phyloP scores from a whole-genome alignment of 768 basidiomycete genomes.

The Daedaleopsis nitida region DNA sequence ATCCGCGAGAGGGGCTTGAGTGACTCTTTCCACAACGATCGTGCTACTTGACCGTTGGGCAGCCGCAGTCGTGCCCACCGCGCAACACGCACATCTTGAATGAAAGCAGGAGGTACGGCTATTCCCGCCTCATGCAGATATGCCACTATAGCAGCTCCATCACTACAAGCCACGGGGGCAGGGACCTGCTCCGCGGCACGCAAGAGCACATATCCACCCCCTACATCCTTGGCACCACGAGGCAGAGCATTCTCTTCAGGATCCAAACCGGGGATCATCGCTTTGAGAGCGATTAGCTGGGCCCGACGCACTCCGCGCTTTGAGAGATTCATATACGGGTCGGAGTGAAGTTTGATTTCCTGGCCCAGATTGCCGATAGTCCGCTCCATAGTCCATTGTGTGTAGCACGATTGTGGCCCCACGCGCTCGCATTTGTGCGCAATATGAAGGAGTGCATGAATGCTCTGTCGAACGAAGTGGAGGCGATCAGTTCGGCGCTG shows the following conservation, averaged over 20 bases:
- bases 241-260: constrained; percentile 1
- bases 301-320: constrained; percentile 21
- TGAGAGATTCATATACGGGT: constrained; percentile 28
- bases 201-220: constrained; percentile 28
- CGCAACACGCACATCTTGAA: background rate
- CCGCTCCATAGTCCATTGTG: constrained; percentile 30
- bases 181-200: constrained; percentile 5
- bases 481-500: constrained; percentile 27
- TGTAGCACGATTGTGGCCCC: constrained; percentile 15
- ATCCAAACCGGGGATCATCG: constrained; percentile 6
- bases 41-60: constrained; percentile 23
- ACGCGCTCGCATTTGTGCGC: constrained; percentile 24
- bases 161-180: too few species aligned
- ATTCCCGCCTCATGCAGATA: background rate
- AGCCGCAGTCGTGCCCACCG: constrained; percentile 22
- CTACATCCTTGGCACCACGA: constrained; percentile 18
- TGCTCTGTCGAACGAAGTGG: constrained; percentile 37
- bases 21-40: constrained; percentile 19
- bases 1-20: background rate
- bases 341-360: constrained; percentile 29
- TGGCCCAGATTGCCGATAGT: constrained; percentile 28
- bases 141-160: background rate
- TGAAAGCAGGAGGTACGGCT: background rate
- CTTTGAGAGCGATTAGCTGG: constrained; percentile 27
- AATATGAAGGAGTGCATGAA: constrained; percentile 37